Evolutionary conservation across 805 yeast species (phyloP).

Genomic region (Nakazawaea laoshanensis): DNA sequence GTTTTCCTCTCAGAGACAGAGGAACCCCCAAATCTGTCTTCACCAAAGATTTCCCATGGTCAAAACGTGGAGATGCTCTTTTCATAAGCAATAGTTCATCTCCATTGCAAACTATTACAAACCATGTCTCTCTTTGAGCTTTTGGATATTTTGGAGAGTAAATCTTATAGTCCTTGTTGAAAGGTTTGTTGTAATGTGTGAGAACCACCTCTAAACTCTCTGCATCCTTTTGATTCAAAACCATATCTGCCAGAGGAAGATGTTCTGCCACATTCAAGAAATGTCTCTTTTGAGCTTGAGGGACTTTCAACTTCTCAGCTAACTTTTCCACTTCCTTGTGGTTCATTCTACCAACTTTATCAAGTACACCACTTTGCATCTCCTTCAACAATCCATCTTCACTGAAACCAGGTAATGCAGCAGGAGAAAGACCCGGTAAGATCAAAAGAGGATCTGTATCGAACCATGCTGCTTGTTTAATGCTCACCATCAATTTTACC

Average conservation of each 20-base stretch:
- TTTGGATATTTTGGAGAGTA: slow-evolving; percentile 82
- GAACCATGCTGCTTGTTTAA: slow-evolving; percentile 85
- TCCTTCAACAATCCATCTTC: slow-evolving; percentile 23
- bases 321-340: slow-evolving; percentile 24
- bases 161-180: slow-evolving; percentile 54
- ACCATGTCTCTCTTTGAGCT: slow-evolving; percentile 91
- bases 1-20: slow-evolving; percentile 35
- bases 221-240: slow-evolving; percentile 26
- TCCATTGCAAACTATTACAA: slow-evolving; percentile 46
- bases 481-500: slow-evolving; percentile 68
- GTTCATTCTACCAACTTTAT: slow-evolving; percentile 33
- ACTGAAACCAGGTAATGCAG: slow-evolving; percentile 12
- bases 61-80: slow-evolving; percentile 58
- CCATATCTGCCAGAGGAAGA: slow-evolving; percentile 53
- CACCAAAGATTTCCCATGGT: slow-evolving; percentile 17
- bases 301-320: slow-evolving; percentile 32
- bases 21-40: slow-evolving; percentile 41
- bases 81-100: slow-evolving; percentile 58
- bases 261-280: slow-evolving; percentile 46
- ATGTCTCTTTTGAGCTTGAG: slow-evolving; percentile 30
- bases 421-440: slow-evolving; percentile 38
- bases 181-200: slow-evolving; percentile 41
- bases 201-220: slow-evolving; percentile 35
- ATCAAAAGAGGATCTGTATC: slow-evolving; percentile 62
- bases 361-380: slow-evolving; percentile 20